Evolutionary conservation across 192 early-diverging fungal species (phyloP), one percentile per base, ranked within the genome.

Genomic region (Linnemannia elongata): DNA sequence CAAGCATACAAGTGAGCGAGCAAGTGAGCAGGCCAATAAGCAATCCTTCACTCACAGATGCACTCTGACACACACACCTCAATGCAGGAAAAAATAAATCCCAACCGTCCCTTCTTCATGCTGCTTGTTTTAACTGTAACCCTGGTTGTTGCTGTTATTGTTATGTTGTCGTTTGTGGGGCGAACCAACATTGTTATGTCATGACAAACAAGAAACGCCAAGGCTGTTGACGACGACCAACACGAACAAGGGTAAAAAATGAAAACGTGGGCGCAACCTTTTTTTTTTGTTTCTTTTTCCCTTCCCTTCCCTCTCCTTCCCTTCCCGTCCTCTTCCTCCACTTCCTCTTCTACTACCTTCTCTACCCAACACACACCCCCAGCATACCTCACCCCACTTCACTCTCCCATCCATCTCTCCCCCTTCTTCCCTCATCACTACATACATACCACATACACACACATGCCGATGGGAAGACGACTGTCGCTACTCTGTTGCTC

Each of bases 401-500:
- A 12, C 49, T 7, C 30, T 20, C 39, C 9, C 74, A 70, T 39
- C 44, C 63, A 35, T 27, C 0, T 44, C 45, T 77, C 41, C 74
- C 72, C 30, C 18, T 22, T 52, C 52, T 49, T 13, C 45, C 20
- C 38, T 24, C 63, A 63, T 57, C 69, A 72, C 60, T 52, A 47
- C 57, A 49, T 30, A 68, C 47, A 54, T 41, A 36, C 55, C 49
- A 52, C 71, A 17, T 52, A 68, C 45, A 66, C 27, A 81, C 39
- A 39, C 41, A 45, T 44, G 36, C 20, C 18, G 42, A 85, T 87
- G 85, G 76, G 72, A 38, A 74, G 76, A 17, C 69, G 39, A 45
- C 76, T 87, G 4, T 69, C 79, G 6, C 27, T 66, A 33, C 27
- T 81, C 3, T 70, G 81, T 68, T 87, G 79, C 39, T 45, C 85